These are phyloP conservation scores for Spergularia azorica DNA, from an alignment of 179 eudicot species.

Conservation along the genomic window DNA sequence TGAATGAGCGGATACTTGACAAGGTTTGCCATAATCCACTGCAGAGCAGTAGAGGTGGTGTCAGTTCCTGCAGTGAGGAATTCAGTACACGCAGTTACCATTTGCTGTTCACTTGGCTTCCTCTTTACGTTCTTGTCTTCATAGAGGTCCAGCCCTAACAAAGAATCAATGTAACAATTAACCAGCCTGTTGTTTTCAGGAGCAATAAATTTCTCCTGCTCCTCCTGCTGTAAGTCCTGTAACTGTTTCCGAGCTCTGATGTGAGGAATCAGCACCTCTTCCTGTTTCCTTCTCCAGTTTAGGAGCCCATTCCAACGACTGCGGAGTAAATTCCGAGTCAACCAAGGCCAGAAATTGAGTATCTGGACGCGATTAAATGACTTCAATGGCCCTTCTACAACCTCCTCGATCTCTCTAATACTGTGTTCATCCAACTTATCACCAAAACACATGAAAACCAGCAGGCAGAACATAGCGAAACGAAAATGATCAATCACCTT, in stretches of 20 bases:
- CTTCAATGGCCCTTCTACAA: not conserved
- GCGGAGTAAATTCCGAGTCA: conserved; percentile 12
- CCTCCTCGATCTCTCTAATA: conserved; percentile 13
- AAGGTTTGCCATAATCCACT: conserved; percentile 29
- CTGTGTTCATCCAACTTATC: conserved; percentile 9
- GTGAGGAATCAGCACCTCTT: conserved; percentile 10
- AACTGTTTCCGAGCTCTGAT: conserved; percentile 10
- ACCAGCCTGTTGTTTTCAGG: not conserved
- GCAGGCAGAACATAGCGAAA: conserved; percentile 22
- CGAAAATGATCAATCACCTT: conserved; percentile 27
- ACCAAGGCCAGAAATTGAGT: conserved; percentile 20
- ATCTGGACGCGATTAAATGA: conserved; percentile 7
- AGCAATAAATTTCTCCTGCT: not conserved
- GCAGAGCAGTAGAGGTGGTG: conserved; percentile 22
- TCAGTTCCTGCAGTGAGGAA: conserved; percentile 20
- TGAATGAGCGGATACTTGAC: conserved; percentile 20
- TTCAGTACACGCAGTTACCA: conserved; percentile 15
- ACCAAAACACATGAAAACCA: conserved; percentile 27
- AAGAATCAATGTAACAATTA: conserved; percentile 19
- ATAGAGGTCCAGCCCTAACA: conserved; percentile 1
- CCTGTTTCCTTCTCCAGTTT: conserved; percentile 12
- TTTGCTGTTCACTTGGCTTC: conserved; percentile 6
- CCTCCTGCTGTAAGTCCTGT: not conserved
- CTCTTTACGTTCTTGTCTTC: conserved; percentile 12
- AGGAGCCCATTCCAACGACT: conserved; percentile 20